Evolutionary conservation across 257 asterid genomes (phyloP).

Genomic region (Solanum chmielewskii): DNA sequence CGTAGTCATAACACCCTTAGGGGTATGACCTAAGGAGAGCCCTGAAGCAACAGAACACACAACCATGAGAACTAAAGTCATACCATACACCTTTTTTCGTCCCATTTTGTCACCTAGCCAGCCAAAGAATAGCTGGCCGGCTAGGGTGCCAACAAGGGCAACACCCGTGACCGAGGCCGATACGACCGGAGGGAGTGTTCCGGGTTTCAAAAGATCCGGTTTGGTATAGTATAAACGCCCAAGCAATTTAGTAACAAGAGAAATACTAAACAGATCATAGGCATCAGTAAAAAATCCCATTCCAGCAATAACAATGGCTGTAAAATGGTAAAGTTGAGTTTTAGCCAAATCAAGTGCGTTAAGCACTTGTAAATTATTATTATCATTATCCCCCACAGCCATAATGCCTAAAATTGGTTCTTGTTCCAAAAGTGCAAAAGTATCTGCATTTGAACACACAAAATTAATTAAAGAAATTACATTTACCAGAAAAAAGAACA

Average conservation of each 20-base stretch:
- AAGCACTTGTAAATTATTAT: not conserved
- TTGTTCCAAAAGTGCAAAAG: not conserved
- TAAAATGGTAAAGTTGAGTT: slow-evolving; percentile 15
- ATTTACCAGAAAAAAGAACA: not conserved
- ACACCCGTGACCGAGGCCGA: slow-evolving; percentile 11
- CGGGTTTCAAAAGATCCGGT: slow-evolving; percentile 4
- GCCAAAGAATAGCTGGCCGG: slow-evolving; percentile 6
- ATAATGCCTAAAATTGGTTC: not conserved
- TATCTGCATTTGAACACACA: not conserved
- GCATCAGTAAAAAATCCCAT: slow-evolving; percentile 21
- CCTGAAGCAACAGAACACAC: slow-evolving; percentile 13
- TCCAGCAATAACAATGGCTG: slow-evolving; percentile 11
- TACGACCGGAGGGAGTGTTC: slow-evolving; percentile 8
- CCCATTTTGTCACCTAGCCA: slow-evolving; percentile 12
- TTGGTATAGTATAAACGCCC: slow-evolving; percentile 12
- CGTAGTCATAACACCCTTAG: slow-evolving; percentile 9
- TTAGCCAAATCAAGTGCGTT: not conserved
- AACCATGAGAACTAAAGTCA: slow-evolving; percentile 11
- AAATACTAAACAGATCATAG: slow-evolving; percentile 8
- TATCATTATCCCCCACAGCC: not conserved
- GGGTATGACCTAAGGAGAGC: slow-evolving; percentile 9
- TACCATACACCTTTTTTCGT: slow-evolving; percentile 14
- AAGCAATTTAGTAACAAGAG: slow-evolving; percentile 12
- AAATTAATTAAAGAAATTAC: not conserved
- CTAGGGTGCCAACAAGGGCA: slow-evolving; percentile 18